Evolutionary conservation across 148 eudicot species (phyloP), one percentile per base, ranked within the genome.

Genomic region (Euryodendron excelsum): DNA sequence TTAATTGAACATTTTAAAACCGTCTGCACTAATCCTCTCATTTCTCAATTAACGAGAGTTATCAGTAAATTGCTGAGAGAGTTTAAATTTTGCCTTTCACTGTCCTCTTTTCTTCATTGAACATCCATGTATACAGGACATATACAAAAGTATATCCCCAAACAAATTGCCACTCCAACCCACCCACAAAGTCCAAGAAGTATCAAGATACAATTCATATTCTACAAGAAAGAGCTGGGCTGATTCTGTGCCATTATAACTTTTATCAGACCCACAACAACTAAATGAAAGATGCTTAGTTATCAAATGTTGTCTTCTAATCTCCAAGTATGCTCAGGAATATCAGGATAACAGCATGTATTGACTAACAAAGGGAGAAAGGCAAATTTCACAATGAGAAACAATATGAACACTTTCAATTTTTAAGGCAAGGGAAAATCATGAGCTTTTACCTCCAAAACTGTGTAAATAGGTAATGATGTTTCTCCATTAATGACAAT

Each of bases 401-500:
- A 41, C 15, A 44, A 28, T 61, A n/a, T 34, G 75, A n/a, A 61
- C 25, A 18, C 20, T 61, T 0, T 28, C 25, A 75, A 47, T 30
- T 28, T 17, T 62, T 39, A 33, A 41, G 44, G 28, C 37, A 72
- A 60, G n/a, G 36, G 11, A 25, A 36, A 33, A n/a, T 7, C 33
- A 25, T 27, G 31, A 71, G 0, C 4, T 39, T 70, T 68, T 77
- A 77, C 84, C 84, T 82, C 84, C 61, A 82, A 78, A 25, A 82
- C 84, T 18, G 80, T 82, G 74, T 82, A 82, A 55, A 77, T 59
- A 0, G 84, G 77, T 73, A 78, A 59, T 6, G 84, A 82, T 65
- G 84, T 73, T 63, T 77, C 84, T 50, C 80, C 81, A 20, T 66
- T 78, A 44, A 82, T 75, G 44, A 77, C 81, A 65, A 82, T 78